Evolutionary conservation across 306 rosid species (phyloP).

Genomic region (Gynostemma pentaphyllum): DNA sequence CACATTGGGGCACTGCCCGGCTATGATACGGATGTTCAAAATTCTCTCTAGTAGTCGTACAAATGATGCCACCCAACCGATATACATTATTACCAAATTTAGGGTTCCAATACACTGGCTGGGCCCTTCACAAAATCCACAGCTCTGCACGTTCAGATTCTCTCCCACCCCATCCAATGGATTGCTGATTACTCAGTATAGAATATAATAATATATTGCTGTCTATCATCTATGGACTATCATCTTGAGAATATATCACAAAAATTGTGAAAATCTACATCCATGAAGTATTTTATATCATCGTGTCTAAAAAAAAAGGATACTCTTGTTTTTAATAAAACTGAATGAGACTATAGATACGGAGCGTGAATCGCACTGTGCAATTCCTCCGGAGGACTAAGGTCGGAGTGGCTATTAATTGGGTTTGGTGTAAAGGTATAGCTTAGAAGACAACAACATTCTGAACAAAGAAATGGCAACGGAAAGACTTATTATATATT

Average conservation of each 20-base stretch:
- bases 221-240: background rate
- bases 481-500: background rate
- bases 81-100: constrained; percentile 17
- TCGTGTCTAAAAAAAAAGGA: background rate
- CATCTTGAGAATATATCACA: background rate
- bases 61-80: constrained; percentile 17
- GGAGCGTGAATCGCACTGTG: no score
- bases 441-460: background rate
- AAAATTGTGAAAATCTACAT: background rate
- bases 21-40: background rate
- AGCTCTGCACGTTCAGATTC: background rate
- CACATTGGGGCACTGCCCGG: background rate
- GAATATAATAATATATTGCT: no score
- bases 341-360: no score
- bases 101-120: constrained; percentile 10
- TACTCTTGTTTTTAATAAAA: no score
- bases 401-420: background rate
- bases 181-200: no score
- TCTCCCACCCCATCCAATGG: background rate
- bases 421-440: background rate
- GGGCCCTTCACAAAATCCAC: constrained; percentile 10
- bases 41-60: constrained; percentile 15
- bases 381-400: no score
- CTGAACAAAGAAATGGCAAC: no score
- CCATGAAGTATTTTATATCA: background rate